phyloP scores from a whole-genome alignment of 1,139 yeast genomes.

The Yamadazyma kanchanaburiensis region DNA sequence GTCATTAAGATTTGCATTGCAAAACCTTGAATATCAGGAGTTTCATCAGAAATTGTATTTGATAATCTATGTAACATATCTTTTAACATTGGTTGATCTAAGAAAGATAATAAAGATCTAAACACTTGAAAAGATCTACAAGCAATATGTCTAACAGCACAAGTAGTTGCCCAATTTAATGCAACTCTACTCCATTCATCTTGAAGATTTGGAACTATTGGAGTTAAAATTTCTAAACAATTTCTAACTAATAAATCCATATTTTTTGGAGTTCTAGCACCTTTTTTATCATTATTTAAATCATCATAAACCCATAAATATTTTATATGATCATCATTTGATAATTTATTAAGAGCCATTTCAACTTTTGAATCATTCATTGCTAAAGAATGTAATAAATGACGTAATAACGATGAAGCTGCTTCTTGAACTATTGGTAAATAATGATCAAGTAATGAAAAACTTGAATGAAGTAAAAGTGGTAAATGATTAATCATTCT shows the following conservation, averaged over 20 bases:
- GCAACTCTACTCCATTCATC: slow-evolving; percentile 84
- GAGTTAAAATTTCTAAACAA: slow-evolving; percentile 56
- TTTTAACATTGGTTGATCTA: slow-evolving; percentile 85
- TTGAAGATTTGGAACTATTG: slow-evolving; percentile 52
- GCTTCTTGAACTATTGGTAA: slow-evolving; percentile 79
- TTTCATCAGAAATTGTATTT: slow-evolving; percentile 87
- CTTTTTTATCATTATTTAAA: slow-evolving; percentile 68
- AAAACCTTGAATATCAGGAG: slow-evolving; percentile 90
- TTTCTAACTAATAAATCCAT: slow-evolving; percentile 80
- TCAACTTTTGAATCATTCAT: slow-evolving; percentile 51
- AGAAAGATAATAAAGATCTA: slow-evolving; percentile 70
- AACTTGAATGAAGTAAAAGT: slow-evolving; percentile 74
- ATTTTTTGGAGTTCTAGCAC: slow-evolving; percentile 82
- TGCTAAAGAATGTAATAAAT: slow-evolving; percentile 65
- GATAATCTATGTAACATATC: slow-evolving; percentile 94
- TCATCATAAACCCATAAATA: slow-evolving; percentile 86
- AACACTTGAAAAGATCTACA: slow-evolving; percentile 94
- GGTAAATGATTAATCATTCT: slow-evolving; percentile 60
- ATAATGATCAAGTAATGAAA: slow-evolving; percentile 85
- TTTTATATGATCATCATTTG: slow-evolving; percentile 38
- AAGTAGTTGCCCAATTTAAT: slow-evolving; percentile 91
- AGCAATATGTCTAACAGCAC: slow-evolving; percentile 96
- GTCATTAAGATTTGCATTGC: slow-evolving; percentile 98
- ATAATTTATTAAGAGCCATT: slow-evolving; percentile 51
- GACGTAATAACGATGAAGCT: slow-evolving; percentile 72